These are phyloP conservation scores for Rhamnella rubrinervis DNA, from an alignment of 331 rosid species.

Conservation along the genomic window DNA sequence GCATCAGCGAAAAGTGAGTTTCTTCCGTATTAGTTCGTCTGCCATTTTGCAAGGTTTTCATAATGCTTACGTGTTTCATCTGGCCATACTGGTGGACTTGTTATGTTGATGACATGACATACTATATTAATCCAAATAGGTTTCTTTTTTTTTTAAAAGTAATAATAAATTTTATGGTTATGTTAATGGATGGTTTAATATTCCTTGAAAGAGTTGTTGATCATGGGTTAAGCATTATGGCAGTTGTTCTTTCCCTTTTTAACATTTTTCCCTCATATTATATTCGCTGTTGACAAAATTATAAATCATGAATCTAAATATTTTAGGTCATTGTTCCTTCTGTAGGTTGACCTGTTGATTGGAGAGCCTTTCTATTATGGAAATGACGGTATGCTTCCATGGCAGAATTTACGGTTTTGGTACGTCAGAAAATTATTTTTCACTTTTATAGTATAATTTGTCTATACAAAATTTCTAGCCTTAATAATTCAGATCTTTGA, in stretches of 20 bases:
- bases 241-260: slow-evolving; percentile 10
- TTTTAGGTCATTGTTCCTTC: slow-evolving; percentile 17
- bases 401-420: slow-evolving; percentile 95
- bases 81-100: too few relatives aligned
- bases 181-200: background rate
- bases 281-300: background rate
- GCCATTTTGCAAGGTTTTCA: background rate
- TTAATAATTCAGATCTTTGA: slow-evolving; percentile 9
- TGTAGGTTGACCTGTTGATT: slow-evolving; percentile 74
- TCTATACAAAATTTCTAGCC: slow-evolving; percentile 12
- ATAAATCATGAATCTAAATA: slow-evolving; percentile 1
- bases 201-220: background rate
- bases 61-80: background rate
- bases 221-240: slow-evolving; percentile 2
- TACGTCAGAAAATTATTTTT: slow-evolving; percentile 19
- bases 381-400: slow-evolving; percentile 77
- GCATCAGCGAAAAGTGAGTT: slow-evolving; percentile 57
- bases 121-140: too few relatives aligned
- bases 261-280: background rate
- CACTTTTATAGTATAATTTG: slow-evolving; percentile 21
- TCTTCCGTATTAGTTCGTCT: background rate
- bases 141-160: too few relatives aligned
- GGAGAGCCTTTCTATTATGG: slow-evolving; percentile 90
- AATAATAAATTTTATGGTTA: too few relatives aligned
- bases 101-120: too few relatives aligned